Evolutionary conservation across 305 asterid genomes (phyloP).

Genomic region (Caryopteris hybrid): DNA sequence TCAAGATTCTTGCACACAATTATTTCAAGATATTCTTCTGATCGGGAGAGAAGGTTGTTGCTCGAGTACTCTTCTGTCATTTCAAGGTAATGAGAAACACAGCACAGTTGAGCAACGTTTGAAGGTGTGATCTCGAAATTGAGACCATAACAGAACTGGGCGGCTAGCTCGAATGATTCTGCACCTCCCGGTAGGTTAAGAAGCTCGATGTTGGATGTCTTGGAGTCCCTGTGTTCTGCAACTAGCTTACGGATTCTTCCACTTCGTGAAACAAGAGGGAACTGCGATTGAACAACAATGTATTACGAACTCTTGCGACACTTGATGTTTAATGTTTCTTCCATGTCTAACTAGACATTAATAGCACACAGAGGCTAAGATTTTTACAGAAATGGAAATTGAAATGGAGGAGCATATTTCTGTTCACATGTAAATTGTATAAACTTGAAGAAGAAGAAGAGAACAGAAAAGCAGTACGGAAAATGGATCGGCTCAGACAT

Average conservation of each 20-base stretch:
- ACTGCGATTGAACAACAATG: conserved; percentile 42
- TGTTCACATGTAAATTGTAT: not conserved
- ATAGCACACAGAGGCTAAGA: too few species aligned
- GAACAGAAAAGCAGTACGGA: too few species aligned
- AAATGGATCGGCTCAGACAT: not conserved
- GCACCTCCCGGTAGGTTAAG: conserved; percentile 72
- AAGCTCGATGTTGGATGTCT: conserved; percentile 49
- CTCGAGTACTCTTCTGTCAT: conserved; percentile 78
- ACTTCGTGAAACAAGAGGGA: conserved; percentile 83
- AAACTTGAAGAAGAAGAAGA: too few species aligned
- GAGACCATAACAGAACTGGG: conserved; percentile 80
- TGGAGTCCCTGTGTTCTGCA: conserved; percentile 55
- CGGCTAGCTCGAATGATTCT: conserved; percentile 69
- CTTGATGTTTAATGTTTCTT: too few species aligned
- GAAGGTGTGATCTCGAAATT: conserved; percentile 74
- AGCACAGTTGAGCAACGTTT: conserved; percentile 66
- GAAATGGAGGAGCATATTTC: not conserved
- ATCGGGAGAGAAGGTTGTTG: conserved; percentile 55
- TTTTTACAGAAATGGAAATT: too few species aligned
- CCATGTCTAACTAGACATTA: too few species aligned
- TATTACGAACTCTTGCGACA: not conserved
- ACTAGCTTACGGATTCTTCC: conserved; percentile 72
- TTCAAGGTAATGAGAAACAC: conserved; percentile 71
- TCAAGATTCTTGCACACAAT: conserved; percentile 63
- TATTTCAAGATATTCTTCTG: conserved; percentile 66